Evolutionary conservation across 208 protist species (phyloP), one percentile per base, ranked within the genome.

Genomic region (Trypanosoma platydactyli): DNA sequence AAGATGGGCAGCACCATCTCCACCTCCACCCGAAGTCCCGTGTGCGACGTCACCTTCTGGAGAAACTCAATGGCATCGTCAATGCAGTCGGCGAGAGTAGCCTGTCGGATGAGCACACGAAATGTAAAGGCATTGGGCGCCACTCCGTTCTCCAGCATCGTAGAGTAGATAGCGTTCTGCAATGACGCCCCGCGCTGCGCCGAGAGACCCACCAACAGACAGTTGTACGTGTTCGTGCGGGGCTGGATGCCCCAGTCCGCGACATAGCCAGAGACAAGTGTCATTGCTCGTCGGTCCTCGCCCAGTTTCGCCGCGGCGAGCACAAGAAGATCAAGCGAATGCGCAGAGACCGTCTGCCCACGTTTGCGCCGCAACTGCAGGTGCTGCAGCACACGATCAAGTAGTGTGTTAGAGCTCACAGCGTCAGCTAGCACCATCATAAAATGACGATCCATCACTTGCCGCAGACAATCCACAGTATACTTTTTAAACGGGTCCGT

Each of bases 1-100:
- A 94, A 22, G 18, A 92, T 91, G 0, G 86, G 85, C 53, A 94
- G 65, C 35, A 94, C 77, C 89, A 94, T 94, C 68, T 94, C 89
- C 68, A 92, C 81, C 86, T 94, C 89, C 6, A 94, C 80, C 3
- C 89, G 80, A 60, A 94, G 73, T 9, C 84, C 84, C 0, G 76
- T 74, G 62, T 86, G 67, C 6, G 54, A 53, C 4, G 81, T 71
- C 38, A 89, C 89, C 67, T 85, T 73, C 60, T 89, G 56, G 41
- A 95, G 71, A 57, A 89, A 94, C 45, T 55, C 71, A 16, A 94
- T 73, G 6, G 90, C 90, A 38, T 92, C 90, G 61, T 93, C 90
- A 30, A 95, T 88, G 76, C 77, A 77, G 61, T 91, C 85, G 25
- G 63, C 48, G 15, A 77, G 53, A 20, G 92, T 79, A 1, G 87